Evolutionary conservation across 2,329 filamentous ascomycete species (phyloP).

Genomic region (Metarhizium rileyi): DNA sequence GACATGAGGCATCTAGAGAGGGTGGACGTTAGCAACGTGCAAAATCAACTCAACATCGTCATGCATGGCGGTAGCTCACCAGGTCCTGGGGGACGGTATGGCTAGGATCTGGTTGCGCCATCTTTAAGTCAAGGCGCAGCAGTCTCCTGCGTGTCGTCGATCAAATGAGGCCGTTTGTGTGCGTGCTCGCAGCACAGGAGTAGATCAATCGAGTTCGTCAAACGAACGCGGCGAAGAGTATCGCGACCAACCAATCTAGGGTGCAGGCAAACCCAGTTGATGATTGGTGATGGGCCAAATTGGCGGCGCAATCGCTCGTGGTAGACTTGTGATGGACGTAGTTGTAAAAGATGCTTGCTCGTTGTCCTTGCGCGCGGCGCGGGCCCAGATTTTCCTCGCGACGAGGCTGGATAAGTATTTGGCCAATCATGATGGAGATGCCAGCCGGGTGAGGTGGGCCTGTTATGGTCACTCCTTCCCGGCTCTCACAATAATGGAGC

Average conservation of each 20-base stretch:
- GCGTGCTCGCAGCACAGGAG: background rate
- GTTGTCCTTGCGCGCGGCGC: slow-evolving; percentile 13
- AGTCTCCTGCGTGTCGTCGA: background rate
- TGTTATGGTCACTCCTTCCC: no score
- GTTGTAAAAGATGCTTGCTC: slow-evolving; percentile 6
- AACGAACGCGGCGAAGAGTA: no score
- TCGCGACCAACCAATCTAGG: background rate
- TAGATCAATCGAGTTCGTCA: background rate
- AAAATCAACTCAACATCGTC: background rate
- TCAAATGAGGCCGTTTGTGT: background rate
- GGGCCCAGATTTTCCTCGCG: slow-evolving; percentile 29
- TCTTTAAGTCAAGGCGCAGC: slow-evolving; percentile 14
- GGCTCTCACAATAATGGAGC: background rate
- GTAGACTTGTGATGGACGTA: slow-evolving; percentile 6
- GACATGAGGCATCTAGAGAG: slow-evolving; percentile 66
- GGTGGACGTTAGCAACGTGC: slow-evolving; percentile 14
- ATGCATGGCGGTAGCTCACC: slow-evolving; percentile 19
- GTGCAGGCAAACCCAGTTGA: background rate
- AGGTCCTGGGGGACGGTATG: slow-evolving; percentile 33
- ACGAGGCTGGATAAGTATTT: slow-evolving; percentile 19
- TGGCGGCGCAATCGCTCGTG: slow-evolving; percentile 8
- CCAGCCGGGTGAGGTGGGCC: background rate
- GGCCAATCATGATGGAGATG: slow-evolving; percentile 17
- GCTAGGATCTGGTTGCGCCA: slow-evolving; percentile 33
- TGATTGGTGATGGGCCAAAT: slow-evolving; percentile 2